Base-by-base conservation (phyloP, 202 grass and related monocot species). In the Tripidium arundinaceum region DNA sequence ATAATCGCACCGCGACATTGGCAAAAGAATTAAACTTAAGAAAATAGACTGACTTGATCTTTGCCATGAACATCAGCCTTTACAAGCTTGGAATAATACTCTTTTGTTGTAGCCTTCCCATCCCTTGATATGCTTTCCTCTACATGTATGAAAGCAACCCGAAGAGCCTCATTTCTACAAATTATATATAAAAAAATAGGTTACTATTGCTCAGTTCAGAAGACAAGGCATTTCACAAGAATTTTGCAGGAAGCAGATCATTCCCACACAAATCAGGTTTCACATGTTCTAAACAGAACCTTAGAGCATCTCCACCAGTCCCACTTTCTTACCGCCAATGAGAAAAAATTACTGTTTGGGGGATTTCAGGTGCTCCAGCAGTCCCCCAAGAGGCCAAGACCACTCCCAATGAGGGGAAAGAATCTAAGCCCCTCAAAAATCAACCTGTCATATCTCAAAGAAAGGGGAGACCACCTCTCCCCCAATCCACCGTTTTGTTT, bases 141-240 rank as follows among this genome's bases (percentile, higher is more conserved):
- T 70, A 83, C 86, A 36, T 98, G 90, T 91, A 98, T 98, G 84
- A 98, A 98, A 79, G 95, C 95, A 74, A 98, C 88, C n/a, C 95
- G 85, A 82, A 98, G 90, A 69, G 92, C 92, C 84, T 98, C 95
- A 33, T 98, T 95, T 84, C 95, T 97, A 87, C 66, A 88, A 85
- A 64, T 70, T 36, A 89, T 67, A 79, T 79, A 54, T n/a, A 54
- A 11, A 76, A 69, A 74, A 81, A 11, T 33, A 25, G 16, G n/a
- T n/a, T 61, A 90, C 24, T 18, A 59, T 61, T 49, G 63, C 62
- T 34, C 5, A 75, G 41, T 47, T 46, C 14, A 16, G 28, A 74
- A 37, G 6, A 55, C n/a, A n/a, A 74, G 10, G 18, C 2, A 25
- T 66, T 79, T 16, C 76, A 78, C 42, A 66, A 50, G 28, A 65